Evolutionary conservation across 495 filamentous ascomycete species (phyloP).

Genomic region (Pyronema omphalodes): DNA sequence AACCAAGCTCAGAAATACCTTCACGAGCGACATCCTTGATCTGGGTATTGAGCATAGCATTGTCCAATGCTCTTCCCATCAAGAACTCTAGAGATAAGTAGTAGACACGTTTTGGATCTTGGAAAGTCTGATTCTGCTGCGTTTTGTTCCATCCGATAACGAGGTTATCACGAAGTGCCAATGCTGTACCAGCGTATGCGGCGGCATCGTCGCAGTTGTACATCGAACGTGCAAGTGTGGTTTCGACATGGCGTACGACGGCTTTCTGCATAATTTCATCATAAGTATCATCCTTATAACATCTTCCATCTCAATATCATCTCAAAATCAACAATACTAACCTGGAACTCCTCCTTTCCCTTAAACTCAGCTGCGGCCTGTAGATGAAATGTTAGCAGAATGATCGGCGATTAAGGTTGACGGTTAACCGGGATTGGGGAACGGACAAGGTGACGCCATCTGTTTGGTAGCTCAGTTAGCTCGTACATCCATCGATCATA

Average conservation of each 20-base stretch:
- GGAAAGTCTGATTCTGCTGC: constrained; percentile 82
- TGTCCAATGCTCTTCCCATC: constrained; percentile 90
- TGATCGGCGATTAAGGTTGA: neutral
- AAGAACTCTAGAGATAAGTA: constrained; percentile 93
- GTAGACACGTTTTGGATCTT: constrained; percentile 83
- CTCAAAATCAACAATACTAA: constrained; percentile 19
- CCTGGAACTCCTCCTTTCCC: constrained; percentile 55
- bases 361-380: constrained; percentile 51
- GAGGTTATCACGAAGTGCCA: constrained; percentile 82
- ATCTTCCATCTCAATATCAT: neutral
- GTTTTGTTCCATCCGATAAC: constrained; percentile 96
- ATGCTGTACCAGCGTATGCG: constrained; percentile 72
- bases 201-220: constrained; percentile 97
- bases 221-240: constrained; percentile 83
- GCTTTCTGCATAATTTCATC: constrained; percentile 37
- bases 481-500: neutral
- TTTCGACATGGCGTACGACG: constrained; percentile 85
- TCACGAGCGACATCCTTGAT: constrained; percentile 75
- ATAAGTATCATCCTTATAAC: neutral
- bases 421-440: neutral
- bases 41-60: constrained; percentile 92
- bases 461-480: constrained; percentile 13
- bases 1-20: constrained; percentile 73
- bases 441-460: constrained; percentile 65
- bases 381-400: neutral